Base-by-base conservation (phyloP, 2,329 filamentous ascomycete species). In the Cercospora berteroae region DNA sequence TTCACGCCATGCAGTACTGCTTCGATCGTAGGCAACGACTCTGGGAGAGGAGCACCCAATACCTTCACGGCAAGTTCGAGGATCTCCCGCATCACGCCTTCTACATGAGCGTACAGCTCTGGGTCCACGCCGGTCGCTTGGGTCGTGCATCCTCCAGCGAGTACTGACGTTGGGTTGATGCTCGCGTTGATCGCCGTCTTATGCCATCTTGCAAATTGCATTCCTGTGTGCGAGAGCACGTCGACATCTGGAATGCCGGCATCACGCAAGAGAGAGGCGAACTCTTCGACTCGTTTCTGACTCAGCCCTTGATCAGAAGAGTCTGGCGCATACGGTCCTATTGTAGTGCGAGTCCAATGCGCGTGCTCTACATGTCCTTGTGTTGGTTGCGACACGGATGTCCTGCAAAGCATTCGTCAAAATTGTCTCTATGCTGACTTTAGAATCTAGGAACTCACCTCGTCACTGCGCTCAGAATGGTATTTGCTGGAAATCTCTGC, bases 101-200 rank as follows among this genome's bases (percentile, higher is more conserved):
- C 80, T 7, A 91, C 78, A 76, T 92, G 89, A 27, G 78, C 77
- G 56, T 85, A 83, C 42, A 91, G 79, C 74, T 91, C 89, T 0
- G 84, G 77, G 71, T 92, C 89, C 16, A 79, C 78, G 2, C 87
- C 82, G 86, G 92, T 90, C 68, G 85, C 84, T 52, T 87, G 84
- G 74, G 91, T 92, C 60, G 86, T 85, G 1, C 84, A 81, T 1
- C 89, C 88, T 10, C 88, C 87, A 1, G 85, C 86, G 0, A 92
- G 82, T 12, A 91, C 88, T 2, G 89, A 87, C 0, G 87, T 88
- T 0, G 90, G 89, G 79, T 92, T 92, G 84, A 91, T 90, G 62
- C 88, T 86, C 0, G 89, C 88, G 77, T 92, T 92, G 81, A 92
- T 91, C 73, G 88, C 89, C 69, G 91, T 86, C 78, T 92, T 92